Evolutionary conservation across 2,329 filamentous ascomycete species (phyloP).

Genomic region (Fusarium tricinctum): DNA sequence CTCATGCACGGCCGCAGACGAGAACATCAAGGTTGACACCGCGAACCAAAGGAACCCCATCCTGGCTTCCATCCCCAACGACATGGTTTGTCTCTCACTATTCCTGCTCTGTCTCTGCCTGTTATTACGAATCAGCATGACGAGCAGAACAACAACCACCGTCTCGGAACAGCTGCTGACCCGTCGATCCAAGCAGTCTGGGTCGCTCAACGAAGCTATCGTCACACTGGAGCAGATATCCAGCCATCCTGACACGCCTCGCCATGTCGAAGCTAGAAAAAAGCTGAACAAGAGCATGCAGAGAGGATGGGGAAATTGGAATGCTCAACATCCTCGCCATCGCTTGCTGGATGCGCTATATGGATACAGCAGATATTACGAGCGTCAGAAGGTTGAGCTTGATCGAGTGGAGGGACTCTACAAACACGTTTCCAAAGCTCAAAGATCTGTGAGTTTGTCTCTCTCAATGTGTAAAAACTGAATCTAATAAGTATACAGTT

Average conservation of each 20-base stretch:
- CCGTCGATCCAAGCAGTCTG: conserved; percentile 20
- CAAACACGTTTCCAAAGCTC: conserved; percentile 53
- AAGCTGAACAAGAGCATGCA: conserved; percentile 51
- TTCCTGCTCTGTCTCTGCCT: neutral
- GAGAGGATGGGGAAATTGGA: conserved; percentile 52
- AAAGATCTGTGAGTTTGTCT: conserved; percentile 45
- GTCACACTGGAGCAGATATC: conserved; percentile 48
- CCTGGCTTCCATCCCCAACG: conserved; percentile 29
- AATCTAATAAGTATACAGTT: conserved; percentile 50
- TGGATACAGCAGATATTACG: conserved; percentile 55
- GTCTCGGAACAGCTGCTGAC: conserved; percentile 15
- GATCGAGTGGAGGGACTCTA: conserved; percentile 55
- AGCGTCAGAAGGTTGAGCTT: conserved; percentile 55
- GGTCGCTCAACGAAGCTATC: conserved; percentile 34
- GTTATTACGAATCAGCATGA: conserved; percentile 4
- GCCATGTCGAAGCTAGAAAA: conserved; percentile 52
- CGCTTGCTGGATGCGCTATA: conserved; percentile 58
- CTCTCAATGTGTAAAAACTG: rapidly evolving
- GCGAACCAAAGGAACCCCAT: conserved; percentile 14
- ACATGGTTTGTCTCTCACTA: conserved; percentile 36
- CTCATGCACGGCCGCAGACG: conserved; percentile 22
- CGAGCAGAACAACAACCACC: neutral
- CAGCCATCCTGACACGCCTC: conserved; percentile 37
- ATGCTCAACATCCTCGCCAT: conserved; percentile 55
- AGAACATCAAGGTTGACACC: conserved; percentile 26